Evolutionary conservation across 2,329 filamentous ascomycete genomes (phyloP), one percentile per base, ranked within the genome.

Genomic region (Fusarium hainanense): DNA sequence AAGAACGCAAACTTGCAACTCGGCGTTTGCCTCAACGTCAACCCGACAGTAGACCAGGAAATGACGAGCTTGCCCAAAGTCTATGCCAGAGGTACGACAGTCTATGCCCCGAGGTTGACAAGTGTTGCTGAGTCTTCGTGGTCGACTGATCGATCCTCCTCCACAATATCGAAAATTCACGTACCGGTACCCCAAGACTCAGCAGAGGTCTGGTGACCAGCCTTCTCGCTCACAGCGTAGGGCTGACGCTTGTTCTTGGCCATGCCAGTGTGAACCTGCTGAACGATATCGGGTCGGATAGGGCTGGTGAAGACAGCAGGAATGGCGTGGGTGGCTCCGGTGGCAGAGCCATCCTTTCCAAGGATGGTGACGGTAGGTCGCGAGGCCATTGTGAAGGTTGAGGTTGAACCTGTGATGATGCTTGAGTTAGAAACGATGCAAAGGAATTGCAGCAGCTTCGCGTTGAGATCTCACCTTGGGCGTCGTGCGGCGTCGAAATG

Each of bases 201-300:
- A 83, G 96, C 96, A 86, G 93, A 97, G 83, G 96, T 99, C 89
- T 99, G 96, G 88, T 99, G 96, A 88, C 96, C 96, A 82, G 96
- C 96, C 93, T 99, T 99, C 92, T 98, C 95, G 92, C 94, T 97
- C 89, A 99, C 96, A 81, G 96, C 90, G 85, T 99, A 99, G 78
- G 96, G 94, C 81, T 99, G 96, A 84, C 96, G 92, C 92, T 97
- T 98, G 92, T 99, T 99, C 93, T 99, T 99, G 84, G 95, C 95
- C 89, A 99, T 97, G 81, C 96, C 96, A 81, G 93, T 97, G 92
- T 99, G 96, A 80, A 98, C 92, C 85, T 94, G 92, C 90, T 98
- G 95, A 83, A 99, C 96, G 83, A 99, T 97, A 87, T 99, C 96
- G 81, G 94, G 93, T 84, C 96, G 95, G 89, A 99, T 98, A 78